Evolutionary conservation across 2,329 filamentous ascomycete genomes (phyloP).

Genomic region (Rhynchosporium graminicola): DNA sequence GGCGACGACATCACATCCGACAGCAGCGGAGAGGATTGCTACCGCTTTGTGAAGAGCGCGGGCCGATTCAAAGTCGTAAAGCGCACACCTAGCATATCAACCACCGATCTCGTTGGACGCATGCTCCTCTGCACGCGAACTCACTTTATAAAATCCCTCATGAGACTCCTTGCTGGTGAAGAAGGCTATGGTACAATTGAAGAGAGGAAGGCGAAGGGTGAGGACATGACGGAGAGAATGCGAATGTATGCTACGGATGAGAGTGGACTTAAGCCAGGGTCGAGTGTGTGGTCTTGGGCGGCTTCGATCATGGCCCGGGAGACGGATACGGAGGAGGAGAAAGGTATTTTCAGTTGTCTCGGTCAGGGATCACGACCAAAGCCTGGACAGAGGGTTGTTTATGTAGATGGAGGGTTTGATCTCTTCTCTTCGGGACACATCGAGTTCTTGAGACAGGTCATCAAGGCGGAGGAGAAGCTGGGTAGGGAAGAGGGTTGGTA

Average conservation of each 20-base stretch:
- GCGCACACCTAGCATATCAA: slow-evolving; percentile 93
- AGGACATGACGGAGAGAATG: slow-evolving; percentile 75
- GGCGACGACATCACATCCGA: slow-evolving; percentile 98
- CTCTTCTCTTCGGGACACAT: slow-evolving; percentile 97
- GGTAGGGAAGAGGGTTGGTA: slow-evolving; percentile 75
- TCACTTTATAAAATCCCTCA: slow-evolving; percentile 86
- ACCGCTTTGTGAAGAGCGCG: slow-evolving; percentile 94
- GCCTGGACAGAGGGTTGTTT: slow-evolving; percentile 82
- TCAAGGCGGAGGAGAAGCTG: slow-evolving; percentile 69
- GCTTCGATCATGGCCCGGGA: slow-evolving; percentile 46
- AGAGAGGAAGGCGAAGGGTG: slow-evolving; percentile 64
- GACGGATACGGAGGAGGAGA: slow-evolving; percentile 53
- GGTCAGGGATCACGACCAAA: slow-evolving; percentile 71
- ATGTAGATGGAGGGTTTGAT: slow-evolving; percentile 96
- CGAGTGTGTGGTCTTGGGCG: slow-evolving; percentile 84
- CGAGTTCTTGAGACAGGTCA: slow-evolving; percentile 82
- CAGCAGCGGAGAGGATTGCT: slow-evolving; percentile 90
- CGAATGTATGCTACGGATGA: slow-evolving; percentile 85
- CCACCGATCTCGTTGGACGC: slow-evolving; percentile 94
- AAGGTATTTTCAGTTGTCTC: slow-evolving; percentile 65
- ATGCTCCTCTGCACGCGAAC: slow-evolving; percentile 96
- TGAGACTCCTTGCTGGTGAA: slow-evolving; percentile 65
- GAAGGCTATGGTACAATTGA: slow-evolving; percentile 71
- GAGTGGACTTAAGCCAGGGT: slow-evolving; percentile 74
- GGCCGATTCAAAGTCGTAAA: slow-evolving; percentile 96